Evolutionary conservation across 768 basidiomycete genomes (phyloP).

Genomic region (Dictyophora rubrovolvata): DNA sequence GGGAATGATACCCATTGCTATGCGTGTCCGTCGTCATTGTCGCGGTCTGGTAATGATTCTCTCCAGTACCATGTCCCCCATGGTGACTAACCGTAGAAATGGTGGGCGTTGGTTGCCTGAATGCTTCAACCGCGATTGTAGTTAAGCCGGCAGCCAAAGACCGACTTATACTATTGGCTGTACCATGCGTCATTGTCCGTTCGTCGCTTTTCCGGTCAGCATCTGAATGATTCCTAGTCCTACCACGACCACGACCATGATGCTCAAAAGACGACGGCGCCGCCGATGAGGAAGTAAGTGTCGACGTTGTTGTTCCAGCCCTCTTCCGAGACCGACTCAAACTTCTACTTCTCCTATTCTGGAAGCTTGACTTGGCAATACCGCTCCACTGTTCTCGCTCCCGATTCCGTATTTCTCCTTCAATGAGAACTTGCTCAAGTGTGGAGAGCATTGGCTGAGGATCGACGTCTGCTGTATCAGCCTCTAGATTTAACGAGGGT

Average conservation of each 20-base stretch:
- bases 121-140: slow-evolving; percentile 5
- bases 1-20: background rate
- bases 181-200: background rate
- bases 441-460: background rate
- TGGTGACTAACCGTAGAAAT: background rate
- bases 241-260: background rate
- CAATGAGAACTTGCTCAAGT: background rate
- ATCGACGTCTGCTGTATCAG: background rate
- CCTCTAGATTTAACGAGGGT: background rate
- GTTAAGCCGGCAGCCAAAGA: background rate
- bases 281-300: background rate
- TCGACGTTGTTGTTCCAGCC: background rate
- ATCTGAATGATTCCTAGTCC: background rate
- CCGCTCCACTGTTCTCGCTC: slow-evolving; percentile 9
- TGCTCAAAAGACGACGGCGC: background rate
- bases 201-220: background rate
- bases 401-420: slow-evolving; percentile 1
- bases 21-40: background rate
- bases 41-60: background rate
- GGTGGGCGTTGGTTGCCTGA: slow-evolving; percentile 1
- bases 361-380: slow-evolving; percentile 8
- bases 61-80: background rate
- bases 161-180: background rate
- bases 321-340: slow-evolving; percentile 8
- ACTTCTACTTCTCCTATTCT: slow-evolving; percentile 12